Conservation (phyloP, 768 basidiomycete species). For the Xerocomellus amylosporus region DNA sequence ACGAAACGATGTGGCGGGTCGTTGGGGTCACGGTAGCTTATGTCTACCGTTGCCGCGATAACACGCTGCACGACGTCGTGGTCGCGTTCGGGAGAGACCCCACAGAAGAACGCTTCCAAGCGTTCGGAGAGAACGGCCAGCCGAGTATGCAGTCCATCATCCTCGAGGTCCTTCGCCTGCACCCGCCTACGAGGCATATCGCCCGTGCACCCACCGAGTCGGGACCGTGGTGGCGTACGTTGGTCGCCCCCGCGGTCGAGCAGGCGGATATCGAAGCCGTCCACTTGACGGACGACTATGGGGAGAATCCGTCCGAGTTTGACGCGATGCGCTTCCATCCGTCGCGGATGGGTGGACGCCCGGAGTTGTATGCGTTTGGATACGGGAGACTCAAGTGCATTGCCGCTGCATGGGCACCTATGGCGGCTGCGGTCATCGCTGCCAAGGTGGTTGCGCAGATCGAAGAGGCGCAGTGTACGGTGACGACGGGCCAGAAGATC, state of each 20-base stretch:
- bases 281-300: slow-evolving; percentile 19
- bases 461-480: slow-evolving; percentile 19
- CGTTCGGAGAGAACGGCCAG: slow-evolving; percentile 10
- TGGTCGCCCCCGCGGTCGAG: slow-evolving; percentile 12
- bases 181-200: slow-evolving; percentile 28
- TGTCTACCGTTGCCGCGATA: slow-evolving; percentile 23
- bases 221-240: slow-evolving; percentile 13
- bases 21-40: slow-evolving; percentile 46
- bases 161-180: slow-evolving; percentile 29
- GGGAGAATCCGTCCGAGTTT: slow-evolving; percentile 40
- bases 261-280: slow-evolving; percentile 23
- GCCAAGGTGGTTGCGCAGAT: slow-evolving; percentile 41
- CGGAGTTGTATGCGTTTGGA: slow-evolving; percentile 45
- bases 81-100: slow-evolving; percentile 20
- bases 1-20: slow-evolving; percentile 64
- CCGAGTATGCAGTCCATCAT: slow-evolving; percentile 27
- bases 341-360: slow-evolving; percentile 17
- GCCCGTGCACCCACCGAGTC: slow-evolving; percentile 9
- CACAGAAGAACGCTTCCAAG: slow-evolving; percentile 19
- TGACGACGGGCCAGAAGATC: slow-evolving; percentile 15
- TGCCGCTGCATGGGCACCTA: slow-evolving; percentile 54
- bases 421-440: slow-evolving; percentile 49
- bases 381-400: slow-evolving; percentile 37
- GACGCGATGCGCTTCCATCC: slow-evolving; percentile 43
- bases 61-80: slow-evolving; percentile 27